Evolutionary conservation across 2,329 filamentous ascomycete species (phyloP).

Genomic region (Colletotrichum viniferum): DNA sequence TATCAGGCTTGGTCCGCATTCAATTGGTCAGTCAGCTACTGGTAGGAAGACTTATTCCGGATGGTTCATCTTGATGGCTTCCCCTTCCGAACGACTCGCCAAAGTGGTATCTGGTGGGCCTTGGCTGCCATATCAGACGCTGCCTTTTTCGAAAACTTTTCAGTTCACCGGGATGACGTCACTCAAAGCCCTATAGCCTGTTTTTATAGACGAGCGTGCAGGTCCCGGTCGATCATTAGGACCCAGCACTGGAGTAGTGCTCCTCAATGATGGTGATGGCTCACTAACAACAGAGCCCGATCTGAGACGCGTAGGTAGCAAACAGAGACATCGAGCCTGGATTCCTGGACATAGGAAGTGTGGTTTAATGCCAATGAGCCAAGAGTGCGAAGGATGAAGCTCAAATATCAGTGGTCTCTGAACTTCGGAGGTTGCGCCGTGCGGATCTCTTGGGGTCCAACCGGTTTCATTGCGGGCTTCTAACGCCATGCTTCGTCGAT

Average conservation of each 20-base stretch:
- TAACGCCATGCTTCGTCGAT: neutral
- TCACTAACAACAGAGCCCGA: neutral
- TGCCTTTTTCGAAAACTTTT: neutral
- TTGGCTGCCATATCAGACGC: neutral
- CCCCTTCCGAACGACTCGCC: neutral
- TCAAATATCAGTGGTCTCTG: neutral
- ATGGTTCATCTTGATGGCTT: neutral
- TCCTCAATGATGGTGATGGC: neutral
- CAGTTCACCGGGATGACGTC: neutral
- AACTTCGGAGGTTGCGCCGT: neutral
- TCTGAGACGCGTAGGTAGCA: neutral
- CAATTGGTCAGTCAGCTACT: neutral
- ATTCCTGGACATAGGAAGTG: neutral
- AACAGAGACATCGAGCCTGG: neutral
- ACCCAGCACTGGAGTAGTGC: neutral
- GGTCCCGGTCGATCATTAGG: slow-evolving; percentile 2
- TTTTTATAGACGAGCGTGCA: neutral
- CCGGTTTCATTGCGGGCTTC: neutral
- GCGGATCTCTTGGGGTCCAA: neutral
- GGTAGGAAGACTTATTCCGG: neutral
- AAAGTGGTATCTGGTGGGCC: neutral
- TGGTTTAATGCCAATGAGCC: neutral
- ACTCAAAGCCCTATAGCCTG: slow-evolving; percentile 1
- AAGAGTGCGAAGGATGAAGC: neutral
- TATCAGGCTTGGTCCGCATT: neutral